Conservation (phyloP, 2,329 filamentous ascomycete species). For the Neurospora sp. region DNA sequence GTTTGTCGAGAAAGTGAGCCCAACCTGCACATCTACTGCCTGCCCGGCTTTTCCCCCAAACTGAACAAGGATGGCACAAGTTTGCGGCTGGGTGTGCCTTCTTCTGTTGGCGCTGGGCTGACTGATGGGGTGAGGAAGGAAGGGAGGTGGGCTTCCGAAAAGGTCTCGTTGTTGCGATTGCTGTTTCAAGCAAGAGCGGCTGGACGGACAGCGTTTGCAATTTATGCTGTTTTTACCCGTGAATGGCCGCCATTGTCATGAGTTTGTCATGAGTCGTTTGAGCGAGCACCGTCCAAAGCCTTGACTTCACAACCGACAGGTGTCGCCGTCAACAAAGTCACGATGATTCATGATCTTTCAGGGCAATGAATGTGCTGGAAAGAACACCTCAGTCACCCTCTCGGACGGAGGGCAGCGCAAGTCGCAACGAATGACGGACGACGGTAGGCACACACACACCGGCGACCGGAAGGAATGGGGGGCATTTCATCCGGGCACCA, state of each 20-base stretch:
- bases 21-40: neutral
- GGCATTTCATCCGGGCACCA: neutral
- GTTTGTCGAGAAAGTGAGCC: neutral
- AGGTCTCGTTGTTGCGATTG: neutral
- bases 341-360: neutral
- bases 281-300: neutral
- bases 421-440: neutral
- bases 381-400: neutral
- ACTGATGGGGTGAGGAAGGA: neutral
- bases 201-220: neutral
- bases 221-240: neutral
- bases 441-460: neutral
- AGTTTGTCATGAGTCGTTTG: neutral
- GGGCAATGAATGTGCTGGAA: neutral
- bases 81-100: neutral
- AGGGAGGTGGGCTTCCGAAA: neutral
- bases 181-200: neutral
- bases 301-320: neutral
- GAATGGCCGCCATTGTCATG: neutral
- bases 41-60: neutral
- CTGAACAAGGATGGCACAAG: neutral
- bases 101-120: neutral
- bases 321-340: neutral
- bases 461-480: neutral
- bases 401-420: neutral